Evolutionary conservation across 805 yeast species (phyloP).

Genomic region (Schizosaccharomyces pombe): DNA sequence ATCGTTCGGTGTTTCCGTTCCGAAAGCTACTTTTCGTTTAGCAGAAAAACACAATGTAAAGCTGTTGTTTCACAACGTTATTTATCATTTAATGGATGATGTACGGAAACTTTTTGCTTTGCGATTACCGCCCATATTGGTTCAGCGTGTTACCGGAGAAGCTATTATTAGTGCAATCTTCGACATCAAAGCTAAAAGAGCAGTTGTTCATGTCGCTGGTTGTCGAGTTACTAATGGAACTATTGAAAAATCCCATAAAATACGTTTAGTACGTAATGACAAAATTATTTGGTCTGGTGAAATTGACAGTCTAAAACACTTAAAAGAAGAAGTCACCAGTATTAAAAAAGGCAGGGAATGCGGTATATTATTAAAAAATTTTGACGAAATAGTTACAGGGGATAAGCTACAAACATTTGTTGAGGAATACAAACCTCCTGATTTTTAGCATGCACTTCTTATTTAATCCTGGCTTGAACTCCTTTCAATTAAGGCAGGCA

Average conservation of each 20-base stretch:
- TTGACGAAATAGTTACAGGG: constrained; percentile 49
- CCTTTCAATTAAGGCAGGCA: no score
- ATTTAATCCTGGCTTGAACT: no score
- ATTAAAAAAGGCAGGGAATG: constrained; percentile 76
- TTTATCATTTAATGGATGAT: constrained; percentile 69
- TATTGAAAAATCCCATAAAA: constrained; percentile 32
- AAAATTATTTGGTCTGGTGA: constrained; percentile 31
- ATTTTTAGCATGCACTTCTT: neutral
- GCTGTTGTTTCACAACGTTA: constrained; percentile 47
- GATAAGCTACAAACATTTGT: constrained; percentile 57
- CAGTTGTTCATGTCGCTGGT: constrained; percentile 53
- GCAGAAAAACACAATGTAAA: constrained; percentile 36
- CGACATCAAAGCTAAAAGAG: constrained; percentile 32
- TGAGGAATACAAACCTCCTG: constrained; percentile 27
- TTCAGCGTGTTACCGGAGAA: constrained; percentile 40
- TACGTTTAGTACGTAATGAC: constrained; percentile 32
- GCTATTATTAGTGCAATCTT: constrained; percentile 51
- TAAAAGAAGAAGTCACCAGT: constrained; percentile 54
- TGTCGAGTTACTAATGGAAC: constrained; percentile 54
- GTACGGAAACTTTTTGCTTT: constrained; percentile 42
- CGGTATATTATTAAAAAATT: constrained; percentile 48
- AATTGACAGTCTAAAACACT: constrained; percentile 52
- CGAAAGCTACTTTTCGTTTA: constrained; percentile 34
- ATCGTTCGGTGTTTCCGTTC: constrained; percentile 51
- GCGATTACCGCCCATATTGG: constrained; percentile 40